Evolutionary conservation across 257 asterid species (phyloP), one percentile per base, ranked within the genome.

Genomic region (Solanum dulcamara): DNA sequence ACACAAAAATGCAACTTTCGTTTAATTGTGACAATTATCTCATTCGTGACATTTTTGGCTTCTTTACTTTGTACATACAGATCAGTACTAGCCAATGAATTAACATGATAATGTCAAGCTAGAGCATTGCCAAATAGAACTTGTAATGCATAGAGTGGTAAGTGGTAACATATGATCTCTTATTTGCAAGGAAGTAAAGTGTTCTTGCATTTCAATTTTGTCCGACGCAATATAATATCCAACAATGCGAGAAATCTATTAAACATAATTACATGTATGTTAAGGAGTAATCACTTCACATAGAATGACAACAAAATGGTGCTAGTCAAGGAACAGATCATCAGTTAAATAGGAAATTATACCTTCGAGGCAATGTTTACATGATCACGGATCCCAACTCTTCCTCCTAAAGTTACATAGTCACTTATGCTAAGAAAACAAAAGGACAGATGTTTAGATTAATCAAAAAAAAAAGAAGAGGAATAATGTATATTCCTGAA

Each of bases 351-450:
- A 77, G 42, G 46, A 44, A 77, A 77, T 7, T 48, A 75, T 80
- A 95, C 98, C 94, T 94, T 93, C 35, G 98, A 93, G 72, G 92
- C 88, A 70, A 96, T 86, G 90, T 85, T 87, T 83, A 95, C 96
- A 88, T 95, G 98, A 87, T 96, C 99, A 48, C 91, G 91, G 80
- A 94, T 88, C 33, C 94, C 94, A 85, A 88, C 98, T 82, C 94
- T 91, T 88, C 98, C 98, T 13, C 97, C 97, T 68, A 95, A 87
- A 81, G 92, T 87, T 83, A 95, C 98, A 88, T 88, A 92, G 90
- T 96, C 97, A 72, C 95, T 98, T 50, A 96, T 89, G 89, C 98
- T 96, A 89, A 50, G 85, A 83, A 51, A 50, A 81, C 77, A 28
- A 85, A 48, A 42, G 24, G 44, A 59, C 33, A 55, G 86, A 57